phyloP scores from a whole-genome alignment of 306 rosid species.

The Sesbania bispinosa region DNA sequence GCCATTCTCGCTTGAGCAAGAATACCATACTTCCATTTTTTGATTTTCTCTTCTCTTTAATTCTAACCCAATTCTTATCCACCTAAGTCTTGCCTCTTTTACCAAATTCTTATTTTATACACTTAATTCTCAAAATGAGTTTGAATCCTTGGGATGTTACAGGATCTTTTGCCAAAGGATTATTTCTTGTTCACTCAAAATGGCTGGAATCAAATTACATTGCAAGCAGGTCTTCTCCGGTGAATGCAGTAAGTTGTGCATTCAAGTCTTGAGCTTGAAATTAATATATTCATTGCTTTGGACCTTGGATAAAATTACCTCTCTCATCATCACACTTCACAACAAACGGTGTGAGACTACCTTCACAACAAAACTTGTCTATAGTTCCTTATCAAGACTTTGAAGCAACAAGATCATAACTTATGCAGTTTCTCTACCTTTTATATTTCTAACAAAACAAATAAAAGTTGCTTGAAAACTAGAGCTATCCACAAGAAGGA shows the following conservation, averaged over 20 bases:
- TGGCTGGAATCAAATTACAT: conserved; percentile 92
- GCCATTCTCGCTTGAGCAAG: too few relatives aligned
- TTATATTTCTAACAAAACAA: conserved; percentile 29
- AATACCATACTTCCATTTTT: too few relatives aligned
- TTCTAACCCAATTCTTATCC: too few relatives aligned
- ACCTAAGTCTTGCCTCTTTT: too few relatives aligned
- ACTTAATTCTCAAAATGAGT: too few relatives aligned
- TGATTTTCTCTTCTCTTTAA: too few relatives aligned
- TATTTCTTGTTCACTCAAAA: conserved; percentile 87
- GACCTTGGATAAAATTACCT: background rate
- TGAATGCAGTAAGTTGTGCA: conserved; percentile 74
- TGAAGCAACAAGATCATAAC: conserved; percentile 34
- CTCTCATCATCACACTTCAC: background rate
- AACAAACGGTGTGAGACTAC: background rate
- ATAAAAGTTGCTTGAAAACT: conserved; percentile 25
- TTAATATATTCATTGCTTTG: background rate
- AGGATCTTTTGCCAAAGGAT: conserved; percentile 89
- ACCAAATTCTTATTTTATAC: too few relatives aligned
- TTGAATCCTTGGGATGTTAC: too few relatives aligned
- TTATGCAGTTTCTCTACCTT: conserved; percentile 32
- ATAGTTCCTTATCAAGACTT: conserved; percentile 35
- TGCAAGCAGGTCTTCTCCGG: conserved; percentile 90
- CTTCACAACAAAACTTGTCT: too few relatives aligned
- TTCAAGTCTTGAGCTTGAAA: background rate
- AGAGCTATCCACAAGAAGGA: conserved; percentile 33